Conservation (phyloP, 2,329 filamentous ascomycete species). For the Penicillium sp. region DNA sequence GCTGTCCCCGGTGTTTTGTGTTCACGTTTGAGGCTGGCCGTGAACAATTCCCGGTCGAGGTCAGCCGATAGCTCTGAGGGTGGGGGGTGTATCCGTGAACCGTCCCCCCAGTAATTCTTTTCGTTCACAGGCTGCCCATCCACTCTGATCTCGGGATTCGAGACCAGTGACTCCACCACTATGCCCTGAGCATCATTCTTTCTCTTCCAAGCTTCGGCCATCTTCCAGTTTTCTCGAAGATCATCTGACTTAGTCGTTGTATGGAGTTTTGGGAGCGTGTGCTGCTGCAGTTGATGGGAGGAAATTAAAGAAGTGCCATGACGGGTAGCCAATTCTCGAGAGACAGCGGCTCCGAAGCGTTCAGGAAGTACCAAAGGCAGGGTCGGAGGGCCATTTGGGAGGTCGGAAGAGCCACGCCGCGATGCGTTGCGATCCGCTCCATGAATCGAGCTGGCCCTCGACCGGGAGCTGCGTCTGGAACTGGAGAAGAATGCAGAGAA, state of each 20-base stretch:
- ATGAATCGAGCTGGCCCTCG: slow-evolving; percentile 27
- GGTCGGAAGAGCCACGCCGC: slow-evolving; percentile 8
- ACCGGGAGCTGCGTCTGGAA: slow-evolving; percentile 28
- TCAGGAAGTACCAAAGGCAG: slow-evolving; percentile 29
- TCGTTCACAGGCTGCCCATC: background rate
- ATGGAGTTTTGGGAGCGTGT: slow-evolving; percentile 12
- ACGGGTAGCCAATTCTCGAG: slow-evolving; percentile 27
- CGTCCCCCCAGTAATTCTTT: background rate
- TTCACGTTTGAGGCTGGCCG: slow-evolving; percentile 25
- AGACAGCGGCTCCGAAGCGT: slow-evolving; percentile 31
- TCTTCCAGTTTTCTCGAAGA: slow-evolving; percentile 20
- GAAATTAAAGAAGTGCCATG: slow-evolving; percentile 22
- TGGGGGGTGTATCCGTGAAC: background rate
- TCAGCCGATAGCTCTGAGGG: slow-evolving; percentile 12
- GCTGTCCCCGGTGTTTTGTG: slow-evolving; percentile 9
- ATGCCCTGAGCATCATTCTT: slow-evolving; percentile 7
- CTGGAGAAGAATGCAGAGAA: slow-evolving; percentile 31
- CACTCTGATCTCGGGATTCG: background rate
- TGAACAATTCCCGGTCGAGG: slow-evolving; percentile 26
- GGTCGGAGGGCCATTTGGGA: slow-evolving; percentile 13
- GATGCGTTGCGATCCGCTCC: slow-evolving; percentile 14
- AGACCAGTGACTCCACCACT: background rate
- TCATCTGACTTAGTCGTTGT: slow-evolving; percentile 19
- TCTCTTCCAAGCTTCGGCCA: slow-evolving; percentile 20
- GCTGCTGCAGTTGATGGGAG: slow-evolving; percentile 12